Base-by-base conservation (phyloP, 192 early-diverging fungal species). In the Coemansia guatemalensis region DNA sequence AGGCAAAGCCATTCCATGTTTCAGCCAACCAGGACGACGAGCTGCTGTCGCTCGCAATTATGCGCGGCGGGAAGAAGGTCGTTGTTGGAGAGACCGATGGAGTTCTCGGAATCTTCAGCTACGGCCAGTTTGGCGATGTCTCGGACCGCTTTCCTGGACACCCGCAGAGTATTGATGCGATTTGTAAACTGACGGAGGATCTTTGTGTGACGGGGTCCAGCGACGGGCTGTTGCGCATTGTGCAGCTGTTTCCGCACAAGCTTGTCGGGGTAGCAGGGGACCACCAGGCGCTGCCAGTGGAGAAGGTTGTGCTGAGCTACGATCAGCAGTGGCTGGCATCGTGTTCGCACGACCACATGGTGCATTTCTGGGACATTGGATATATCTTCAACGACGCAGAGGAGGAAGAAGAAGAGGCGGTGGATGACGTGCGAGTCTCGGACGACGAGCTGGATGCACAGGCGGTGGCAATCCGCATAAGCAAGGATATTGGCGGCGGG, bases 1-100 rank as follows among this genome's bases (percentile, higher is more conserved):
- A 95, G 73, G 77, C 85, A 12, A 88, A 92, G 53, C 89, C 93
- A 14, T 76, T 92, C 25, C 91, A 87, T 30, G 88, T 93, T 65
- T 97, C 93, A 6, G 97, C 90, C 26, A 90, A 95, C 67, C 93
- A 94, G 83, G 97, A 98, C 33, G 95, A 97, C 73, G 97, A 98
- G 67, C 83, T 98, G 39, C 70, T 99, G 48, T 96, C 90, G 23
- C 83, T 98, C 20, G 62, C 71, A 20, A 33, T 68, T 21, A 66
- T 82, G 59, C 74, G 92, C 83, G 85, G 91, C 64, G 84, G 84
- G 21, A 85, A 83, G 29, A 96, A 95, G 71, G 96, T 88, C 8
- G 85, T 96, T 2, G 91, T 95, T 3, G 97, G 97, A 29, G 91
- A 92, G 18, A 92, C 97, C 68, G 88, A 89, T 25, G 97, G 97